Conservation (phyloP, 2,329 filamentous ascomycete species). For the Ophiosphaerella korrae region DNA sequence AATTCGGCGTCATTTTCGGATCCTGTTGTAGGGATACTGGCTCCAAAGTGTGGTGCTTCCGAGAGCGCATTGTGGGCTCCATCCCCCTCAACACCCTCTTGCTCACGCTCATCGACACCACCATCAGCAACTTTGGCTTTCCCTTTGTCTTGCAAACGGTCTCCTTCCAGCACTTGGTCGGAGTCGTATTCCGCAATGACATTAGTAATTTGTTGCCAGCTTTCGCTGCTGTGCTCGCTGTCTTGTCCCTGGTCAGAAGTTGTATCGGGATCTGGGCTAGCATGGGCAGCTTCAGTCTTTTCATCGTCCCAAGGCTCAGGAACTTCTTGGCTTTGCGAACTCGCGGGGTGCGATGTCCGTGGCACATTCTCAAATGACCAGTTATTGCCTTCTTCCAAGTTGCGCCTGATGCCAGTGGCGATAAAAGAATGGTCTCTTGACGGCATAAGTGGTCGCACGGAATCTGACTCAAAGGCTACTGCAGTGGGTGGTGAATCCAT, state of each 20-base stretch:
- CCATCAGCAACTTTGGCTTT: slow-evolving; percentile 28
- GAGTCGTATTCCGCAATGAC: slow-evolving; percentile 31
- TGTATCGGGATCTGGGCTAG: slow-evolving; percentile 5
- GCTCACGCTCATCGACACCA: not conserved
- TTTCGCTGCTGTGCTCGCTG: slow-evolving; percentile 47
- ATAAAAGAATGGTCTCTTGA: slow-evolving; percentile 51
- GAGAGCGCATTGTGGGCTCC: not conserved
- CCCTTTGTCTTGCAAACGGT: slow-evolving; percentile 28
- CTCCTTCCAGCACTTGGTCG: slow-evolving; percentile 34
- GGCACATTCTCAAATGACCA: slow-evolving; percentile 40
- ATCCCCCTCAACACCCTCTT: not conserved
- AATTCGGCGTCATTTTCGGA: slow-evolving; percentile 1
- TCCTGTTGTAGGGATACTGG: slow-evolving; percentile 7
- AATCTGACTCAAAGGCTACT: slow-evolving; percentile 11
- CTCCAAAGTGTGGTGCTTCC: slow-evolving; percentile 1
- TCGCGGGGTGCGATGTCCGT: slow-evolving; percentile 7
- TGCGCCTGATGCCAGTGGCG: slow-evolving; percentile 55
- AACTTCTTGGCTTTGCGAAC: slow-evolving; percentile 5
- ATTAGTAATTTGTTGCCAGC: slow-evolving; percentile 48
- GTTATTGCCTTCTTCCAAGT: slow-evolving; percentile 51
- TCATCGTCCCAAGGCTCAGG: slow-evolving; percentile 38
- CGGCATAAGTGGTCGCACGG: slow-evolving; percentile 53
- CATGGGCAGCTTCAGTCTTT: slow-evolving; percentile 8
- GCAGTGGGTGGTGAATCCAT: slow-evolving; percentile 2
- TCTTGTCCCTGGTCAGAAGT: slow-evolving; percentile 34